Conservation (phyloP, 2,329 filamentous ascomycete genomes). For the Corynespora cassiicola region DNA sequence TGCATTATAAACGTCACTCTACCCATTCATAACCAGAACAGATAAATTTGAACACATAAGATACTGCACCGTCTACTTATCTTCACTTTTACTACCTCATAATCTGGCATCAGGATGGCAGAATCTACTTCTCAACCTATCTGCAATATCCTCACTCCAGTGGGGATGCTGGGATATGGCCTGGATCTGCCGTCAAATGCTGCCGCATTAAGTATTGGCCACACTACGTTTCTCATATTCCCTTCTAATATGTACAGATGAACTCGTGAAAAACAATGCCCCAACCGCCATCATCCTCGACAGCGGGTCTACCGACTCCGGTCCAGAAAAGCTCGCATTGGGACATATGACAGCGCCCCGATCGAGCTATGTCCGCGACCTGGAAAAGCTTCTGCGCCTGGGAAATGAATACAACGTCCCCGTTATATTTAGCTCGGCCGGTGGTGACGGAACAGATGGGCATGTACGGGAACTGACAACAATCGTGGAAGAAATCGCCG, state of each 20-base stretch:
- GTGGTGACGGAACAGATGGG: slow-evolving; percentile 28
- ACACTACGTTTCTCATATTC: too few species aligned
- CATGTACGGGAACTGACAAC: slow-evolving; percentile 25
- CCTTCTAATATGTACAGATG: too few species aligned
- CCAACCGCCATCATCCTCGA: slow-evolving; percentile 32
- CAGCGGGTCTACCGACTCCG: slow-evolving; percentile 30
- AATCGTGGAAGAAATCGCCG: slow-evolving; percentile 21
- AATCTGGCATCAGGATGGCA: too few species aligned
- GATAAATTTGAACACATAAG: too few species aligned
- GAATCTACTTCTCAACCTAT: slow-evolving; percentile 9
- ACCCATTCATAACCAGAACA: too few species aligned
- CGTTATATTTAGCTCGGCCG: slow-evolving; percentile 27
- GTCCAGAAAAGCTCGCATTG: slow-evolving; percentile 29
- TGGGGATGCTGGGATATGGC: slow-evolving; percentile 60
- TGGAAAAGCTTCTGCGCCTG: slow-evolving; percentile 23
- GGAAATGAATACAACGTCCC: slow-evolving; percentile 17
- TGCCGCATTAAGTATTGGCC: too few species aligned
- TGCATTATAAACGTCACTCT: too few species aligned
- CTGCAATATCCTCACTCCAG: slow-evolving; percentile 52
- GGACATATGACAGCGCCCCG: slow-evolving; percentile 22
- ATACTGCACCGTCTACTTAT: too few species aligned
- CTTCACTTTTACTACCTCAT: too few species aligned
- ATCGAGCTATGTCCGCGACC: slow-evolving; percentile 21
- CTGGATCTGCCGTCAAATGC: too few species aligned
- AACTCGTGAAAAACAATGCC: slow-evolving; percentile 8